Evolutionary conservation across 2,329 filamentous ascomycete genomes (phyloP).

Genomic region (Fusarium equiseti): DNA sequence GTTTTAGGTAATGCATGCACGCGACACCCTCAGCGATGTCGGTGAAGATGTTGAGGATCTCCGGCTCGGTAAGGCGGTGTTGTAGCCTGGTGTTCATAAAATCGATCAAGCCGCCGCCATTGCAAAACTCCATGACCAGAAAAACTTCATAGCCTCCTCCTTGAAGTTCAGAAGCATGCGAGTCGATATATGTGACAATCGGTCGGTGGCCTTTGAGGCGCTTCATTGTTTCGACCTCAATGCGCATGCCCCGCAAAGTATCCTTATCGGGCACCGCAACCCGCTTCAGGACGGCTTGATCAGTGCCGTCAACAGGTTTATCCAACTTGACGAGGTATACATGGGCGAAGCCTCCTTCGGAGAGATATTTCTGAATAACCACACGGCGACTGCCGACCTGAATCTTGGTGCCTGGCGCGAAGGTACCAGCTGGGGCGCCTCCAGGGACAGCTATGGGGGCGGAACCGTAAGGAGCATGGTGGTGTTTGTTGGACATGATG

Average conservation of each 20-base stretch:
- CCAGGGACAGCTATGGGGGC: constrained; percentile 56
- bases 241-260: constrained; percentile 93
- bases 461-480: constrained; percentile 60
- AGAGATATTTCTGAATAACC: constrained; percentile 95
- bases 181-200: constrained; percentile 98
- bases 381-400: constrained; percentile 94
- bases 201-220: constrained; percentile 95
- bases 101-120: constrained; percentile 92
- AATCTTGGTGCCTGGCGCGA: constrained; percentile 93
- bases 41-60: constrained; percentile 96
- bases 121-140: constrained; percentile 96
- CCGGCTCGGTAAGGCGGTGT: constrained; percentile 95
- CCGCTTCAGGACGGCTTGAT: constrained; percentile 89
- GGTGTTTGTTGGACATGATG: constrained; percentile 51
- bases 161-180: constrained; percentile 92
- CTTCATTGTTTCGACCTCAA: constrained; percentile 99
- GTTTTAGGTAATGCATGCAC: constrained; percentile 99
- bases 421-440: constrained; percentile 81
- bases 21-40: constrained; percentile 97
- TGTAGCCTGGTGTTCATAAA: constrained; percentile 99
- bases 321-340: constrained; percentile 95
- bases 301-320: constrained; percentile 79
- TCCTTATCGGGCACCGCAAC: constrained; percentile 98
- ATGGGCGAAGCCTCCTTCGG: constrained; percentile 97
- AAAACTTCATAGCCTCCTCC: constrained; percentile 98